These are phyloP conservation scores for Vitis hybrid DNA, from an alignment of 177 flowering plant genomes.

Conservation along the genomic window DNA sequence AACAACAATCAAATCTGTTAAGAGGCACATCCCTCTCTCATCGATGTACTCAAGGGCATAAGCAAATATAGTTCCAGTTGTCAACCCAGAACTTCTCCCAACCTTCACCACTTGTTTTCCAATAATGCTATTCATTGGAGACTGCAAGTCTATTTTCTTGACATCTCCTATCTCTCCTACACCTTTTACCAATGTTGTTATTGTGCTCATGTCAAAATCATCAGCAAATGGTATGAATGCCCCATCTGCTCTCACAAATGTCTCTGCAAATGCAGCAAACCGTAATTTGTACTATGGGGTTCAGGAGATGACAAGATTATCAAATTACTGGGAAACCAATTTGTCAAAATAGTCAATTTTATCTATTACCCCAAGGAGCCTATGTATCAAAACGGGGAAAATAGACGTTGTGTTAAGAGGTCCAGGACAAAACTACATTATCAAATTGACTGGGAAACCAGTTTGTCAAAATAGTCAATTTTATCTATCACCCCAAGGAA, in stretches of 20 bases:
- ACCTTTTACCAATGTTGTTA: constrained; percentile 60
- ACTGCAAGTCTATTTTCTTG: constrained; percentile 58
- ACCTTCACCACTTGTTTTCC: constrained; percentile 72
- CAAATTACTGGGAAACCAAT: not conserved
- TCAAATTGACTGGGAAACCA: too few relatives aligned
- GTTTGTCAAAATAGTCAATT: not conserved
- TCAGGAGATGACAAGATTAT: not conserved
- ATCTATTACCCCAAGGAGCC: not conserved
- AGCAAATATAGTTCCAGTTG: constrained; percentile 64
- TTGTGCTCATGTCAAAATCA: constrained; percentile 64
- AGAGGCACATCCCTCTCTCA: constrained; percentile 71
- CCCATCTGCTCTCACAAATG: constrained; percentile 82
- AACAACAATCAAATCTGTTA: constrained; percentile 72
- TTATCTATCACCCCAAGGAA: not conserved
- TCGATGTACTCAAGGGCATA: constrained; percentile 79
- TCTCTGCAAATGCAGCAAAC: constrained; percentile 46
- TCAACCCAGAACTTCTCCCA: constrained; percentile 77
- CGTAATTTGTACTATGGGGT: not conserved
- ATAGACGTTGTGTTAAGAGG: not conserved
- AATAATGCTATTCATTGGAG: constrained; percentile 53
- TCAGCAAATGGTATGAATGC: constrained; percentile 74
- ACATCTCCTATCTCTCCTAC: constrained; percentile 69
- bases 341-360: not conserved
- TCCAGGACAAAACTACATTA: too few relatives aligned
- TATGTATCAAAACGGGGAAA: not conserved